Percentiles rank a stretch among this genome's conserved stretches.
These are phyloP conservation scores for Penicillium frequentans DNA, from an alignment of 2,329 filamentous ascomycete genomes.

Conservation along the genomic window DNA sequence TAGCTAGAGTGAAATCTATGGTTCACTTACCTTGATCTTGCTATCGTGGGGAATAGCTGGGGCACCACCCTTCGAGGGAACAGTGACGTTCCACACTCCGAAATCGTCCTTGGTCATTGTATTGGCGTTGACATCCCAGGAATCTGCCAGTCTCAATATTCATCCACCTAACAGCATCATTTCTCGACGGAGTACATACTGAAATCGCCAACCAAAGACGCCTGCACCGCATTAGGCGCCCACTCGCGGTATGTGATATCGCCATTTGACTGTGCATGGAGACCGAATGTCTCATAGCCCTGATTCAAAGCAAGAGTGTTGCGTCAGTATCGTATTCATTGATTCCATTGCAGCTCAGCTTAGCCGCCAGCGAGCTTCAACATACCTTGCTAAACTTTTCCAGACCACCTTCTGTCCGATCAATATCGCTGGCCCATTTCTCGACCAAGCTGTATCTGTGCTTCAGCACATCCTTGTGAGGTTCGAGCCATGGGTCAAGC, in stretches of 20 bases:
- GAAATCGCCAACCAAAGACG: constrained; percentile 90
- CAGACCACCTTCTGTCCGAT: constrained; percentile 81
- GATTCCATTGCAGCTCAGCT: background rate
- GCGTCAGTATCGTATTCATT: background rate
- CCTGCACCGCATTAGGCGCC: constrained; percentile 85
- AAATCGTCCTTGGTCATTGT: constrained; percentile 84
- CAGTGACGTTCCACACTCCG: constrained; percentile 80
- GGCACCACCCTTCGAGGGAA: constrained; percentile 72
- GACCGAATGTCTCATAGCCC: constrained; percentile 84
- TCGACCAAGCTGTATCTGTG: constrained; percentile 76
- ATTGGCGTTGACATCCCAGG: constrained; percentile 80
- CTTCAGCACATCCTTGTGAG: constrained; percentile 76
- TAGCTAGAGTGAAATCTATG: background rate
- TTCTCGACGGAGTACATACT: constrained; percentile 56
- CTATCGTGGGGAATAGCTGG: constrained; percentile 87
- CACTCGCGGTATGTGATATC: constrained; percentile 93
- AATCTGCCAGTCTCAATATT: constrained; percentile 57
- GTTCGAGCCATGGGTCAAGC: constrained; percentile 85
- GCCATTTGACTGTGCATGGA: constrained; percentile 77
- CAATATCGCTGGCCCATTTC: constrained; percentile 81
- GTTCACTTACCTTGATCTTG: constrained; percentile 76
- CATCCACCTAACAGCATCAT: background rate
- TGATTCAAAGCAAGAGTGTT: constrained; percentile 37
- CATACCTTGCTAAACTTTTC: constrained; percentile 84
- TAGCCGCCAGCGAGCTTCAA: background rate